Percentiles rank a stretch among this genome's conserved stretches.
phyloP scores from a whole-genome alignment of 2,329 filamentous ascomycete genomes.

The Scedosporium dehoogii region DNA sequence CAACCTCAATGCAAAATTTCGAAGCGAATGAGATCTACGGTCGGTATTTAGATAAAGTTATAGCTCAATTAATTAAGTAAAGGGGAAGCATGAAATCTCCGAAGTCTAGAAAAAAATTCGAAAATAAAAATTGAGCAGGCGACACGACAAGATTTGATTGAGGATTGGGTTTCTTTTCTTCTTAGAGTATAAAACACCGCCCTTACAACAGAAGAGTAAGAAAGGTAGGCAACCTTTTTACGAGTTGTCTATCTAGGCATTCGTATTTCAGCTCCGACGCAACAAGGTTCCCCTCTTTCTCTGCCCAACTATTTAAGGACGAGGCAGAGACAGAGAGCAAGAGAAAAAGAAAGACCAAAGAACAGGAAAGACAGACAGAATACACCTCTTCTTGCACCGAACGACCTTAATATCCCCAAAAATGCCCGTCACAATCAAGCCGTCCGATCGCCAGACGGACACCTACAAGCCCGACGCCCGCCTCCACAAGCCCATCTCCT shows the following conservation, averaged over 20 bases:
- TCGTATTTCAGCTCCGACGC: too few species aligned
- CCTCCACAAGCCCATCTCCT: background rate
- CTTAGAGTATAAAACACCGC: background rate
- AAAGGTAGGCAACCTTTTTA: too few species aligned
- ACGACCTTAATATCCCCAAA: background rate
- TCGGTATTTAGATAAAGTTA: background rate
- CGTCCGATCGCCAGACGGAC: background rate
- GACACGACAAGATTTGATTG: background rate
- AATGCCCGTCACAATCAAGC: conserved; percentile 3
- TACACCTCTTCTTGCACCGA: background rate
- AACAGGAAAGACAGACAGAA: background rate
- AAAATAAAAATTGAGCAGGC: too few species aligned
- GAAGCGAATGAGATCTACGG: background rate
- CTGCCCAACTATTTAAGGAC: background rate
- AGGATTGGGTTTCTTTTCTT: background rate
- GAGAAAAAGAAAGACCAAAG: background rate
- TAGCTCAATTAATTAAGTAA: background rate
- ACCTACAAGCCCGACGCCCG: background rate
- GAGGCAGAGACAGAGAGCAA: background rate
- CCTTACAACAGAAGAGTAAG: background rate
- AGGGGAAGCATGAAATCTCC: background rate
- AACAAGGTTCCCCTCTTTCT: too few species aligned
- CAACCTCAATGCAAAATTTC: background rate
- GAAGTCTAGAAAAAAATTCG: background rate
- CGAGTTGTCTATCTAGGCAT: too few species aligned